phyloP scores from a whole-genome alignment of 2,329 filamentous ascomycete genomes.

The Venturia oleaginea region DNA sequence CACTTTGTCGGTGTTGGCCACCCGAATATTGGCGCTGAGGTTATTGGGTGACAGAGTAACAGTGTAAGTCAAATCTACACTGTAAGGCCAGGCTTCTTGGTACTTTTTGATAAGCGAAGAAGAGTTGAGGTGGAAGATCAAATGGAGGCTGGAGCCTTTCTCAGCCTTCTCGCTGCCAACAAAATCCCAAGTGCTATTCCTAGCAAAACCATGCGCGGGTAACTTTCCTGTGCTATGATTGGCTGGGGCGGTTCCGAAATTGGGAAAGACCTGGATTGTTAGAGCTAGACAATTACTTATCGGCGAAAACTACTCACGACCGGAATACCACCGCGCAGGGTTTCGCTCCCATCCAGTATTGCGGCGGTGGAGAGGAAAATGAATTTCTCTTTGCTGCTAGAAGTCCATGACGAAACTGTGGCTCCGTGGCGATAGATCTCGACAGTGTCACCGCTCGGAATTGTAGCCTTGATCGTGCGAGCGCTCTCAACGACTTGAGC shows the following conservation, averaged over 20 bases:
- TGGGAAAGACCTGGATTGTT: background rate
- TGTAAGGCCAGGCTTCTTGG: background rate
- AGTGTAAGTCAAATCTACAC: background rate
- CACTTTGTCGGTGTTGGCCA: background rate
- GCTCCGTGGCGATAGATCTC: constrained; percentile 1
- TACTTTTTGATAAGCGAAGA: background rate
- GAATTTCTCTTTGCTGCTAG: background rate
- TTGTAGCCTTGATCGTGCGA: background rate
- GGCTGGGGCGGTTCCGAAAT: background rate
- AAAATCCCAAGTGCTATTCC: background rate
- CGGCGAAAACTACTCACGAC: background rate
- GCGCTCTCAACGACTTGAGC: background rate
- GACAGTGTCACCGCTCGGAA: background rate
- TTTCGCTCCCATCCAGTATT: background rate
- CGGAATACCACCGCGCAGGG: background rate
- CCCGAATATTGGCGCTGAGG: background rate
- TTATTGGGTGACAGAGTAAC: background rate
- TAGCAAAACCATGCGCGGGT: background rate
- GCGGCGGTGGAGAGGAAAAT: background rate
- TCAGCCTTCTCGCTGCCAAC: background rate
- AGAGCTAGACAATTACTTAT: background rate
- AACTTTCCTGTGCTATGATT: background rate
- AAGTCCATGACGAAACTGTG: background rate
- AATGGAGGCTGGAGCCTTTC: background rate
- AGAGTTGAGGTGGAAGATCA: background rate